These are phyloP conservation scores for Castanea mollissima DNA, from an alignment of 306 rosid genomes.

Conservation along the genomic window DNA sequence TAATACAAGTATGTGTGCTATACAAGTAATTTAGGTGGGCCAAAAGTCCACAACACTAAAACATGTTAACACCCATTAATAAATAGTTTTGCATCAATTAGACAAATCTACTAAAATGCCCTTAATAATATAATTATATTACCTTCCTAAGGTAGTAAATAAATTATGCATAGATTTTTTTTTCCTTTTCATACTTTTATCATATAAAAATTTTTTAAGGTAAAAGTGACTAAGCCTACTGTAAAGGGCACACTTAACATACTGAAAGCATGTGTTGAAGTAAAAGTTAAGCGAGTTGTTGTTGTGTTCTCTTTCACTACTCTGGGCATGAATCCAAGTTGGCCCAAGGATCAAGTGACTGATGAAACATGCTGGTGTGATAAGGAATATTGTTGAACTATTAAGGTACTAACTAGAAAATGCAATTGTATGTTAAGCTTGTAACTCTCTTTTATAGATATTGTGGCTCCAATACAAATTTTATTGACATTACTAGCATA, in stretches of 20 bases:
- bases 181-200: no score
- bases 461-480: not conserved
- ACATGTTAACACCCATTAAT: not conserved
- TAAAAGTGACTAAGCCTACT: slow-evolving; percentile 27
- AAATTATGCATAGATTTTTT: no score
- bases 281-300: slow-evolving; percentile 39
- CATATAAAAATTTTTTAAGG: not conserved
- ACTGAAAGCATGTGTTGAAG: slow-evolving; percentile 37
- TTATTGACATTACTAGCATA: no score
- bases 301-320: slow-evolving; percentile 38
- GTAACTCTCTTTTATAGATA: not conserved
- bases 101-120: not conserved
- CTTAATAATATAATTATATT: not conserved
- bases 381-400: slow-evolving; percentile 34
- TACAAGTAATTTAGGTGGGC: no score
- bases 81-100: not conserved
- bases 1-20: no score
- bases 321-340: slow-evolving; percentile 31
- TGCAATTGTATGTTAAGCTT: not conserved
- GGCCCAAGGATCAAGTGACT: slow-evolving; percentile 29
- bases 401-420: slow-evolving; percentile 22
- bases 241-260: slow-evolving; percentile 30
- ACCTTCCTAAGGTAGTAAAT: no score
- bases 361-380: slow-evolving; percentile 53
- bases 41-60: no score